Evolutionary conservation across 768 basidiomycete genomes (phyloP), one percentile per base, ranked within the genome.

Genomic region (Podaxis sp.): DNA sequence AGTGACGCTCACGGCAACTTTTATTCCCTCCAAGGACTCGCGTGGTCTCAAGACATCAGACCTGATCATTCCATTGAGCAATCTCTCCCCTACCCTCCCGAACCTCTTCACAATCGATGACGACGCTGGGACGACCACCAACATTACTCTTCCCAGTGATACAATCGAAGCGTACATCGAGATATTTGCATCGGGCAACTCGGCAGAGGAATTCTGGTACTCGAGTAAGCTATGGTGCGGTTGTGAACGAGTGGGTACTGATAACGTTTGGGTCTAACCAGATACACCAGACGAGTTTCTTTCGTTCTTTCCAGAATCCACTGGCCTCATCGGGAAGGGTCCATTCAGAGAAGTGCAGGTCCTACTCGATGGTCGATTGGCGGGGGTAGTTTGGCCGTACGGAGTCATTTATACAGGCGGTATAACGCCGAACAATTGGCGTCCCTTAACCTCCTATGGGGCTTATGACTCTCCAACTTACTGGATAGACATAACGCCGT

Each of bases 271-370:
- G 33, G 8, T 33, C 19, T 46, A 8, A 19, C n/a, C 44, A 44
- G 74, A 88, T 66, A 76, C 75, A 4, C 77, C 87, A 2, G 79
- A 86, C 63, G 70, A 83, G 58, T 86, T 82, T 63, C 62, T 87
- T 39, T 57, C 64, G 1, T 70, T 77, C 56, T 76, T 33, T 88
- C 24, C 87, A 86, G 72, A 2, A n/a, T 84, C 33, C 33, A 33
- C 33, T 33, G 8, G 33, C 33, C 33, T 33, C 1, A 75, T 79
- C 51, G 77, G 80, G 0, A 77, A 83, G 48, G 85, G 85, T 0
- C 83, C 87, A 1, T 84, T 86, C 74, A 77, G 86, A 12, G 86
- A 89, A 68, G 80, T 87, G n/a, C 82, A 85, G 66, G 68, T 87
- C 40, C 74, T 33, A 9, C 33, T 33, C 33, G 8, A 33, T 9